Base-by-base conservation (phyloP, 2,329 filamentous ascomycete species). In the Penicillium polonicum region DNA sequence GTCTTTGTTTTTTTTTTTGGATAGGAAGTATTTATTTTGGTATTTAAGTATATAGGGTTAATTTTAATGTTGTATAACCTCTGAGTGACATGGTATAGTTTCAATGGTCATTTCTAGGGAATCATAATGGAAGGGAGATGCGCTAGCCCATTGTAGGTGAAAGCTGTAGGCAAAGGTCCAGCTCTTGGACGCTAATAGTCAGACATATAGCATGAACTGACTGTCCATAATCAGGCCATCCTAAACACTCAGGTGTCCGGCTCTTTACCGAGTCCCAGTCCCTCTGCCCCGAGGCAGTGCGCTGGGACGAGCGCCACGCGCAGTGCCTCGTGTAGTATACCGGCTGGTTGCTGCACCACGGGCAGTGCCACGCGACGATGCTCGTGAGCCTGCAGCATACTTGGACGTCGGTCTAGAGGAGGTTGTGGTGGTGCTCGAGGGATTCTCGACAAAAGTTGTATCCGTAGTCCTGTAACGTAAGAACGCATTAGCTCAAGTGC, bases 371-470 rank as follows among this genome's bases (percentile, higher is more conserved):
- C 72, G 67, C 12, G 66, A 60, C 4, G 64, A 58, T 9, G 61
- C 68, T 19, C 70, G 65, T 19, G 67, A 66, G 15, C 62, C 53
- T 10, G 65, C 62, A n/a, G 71, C 54, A 44, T 69, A 69, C 58
- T 66, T 75, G 17, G 74, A 62, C 0, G 70, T 72, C 2, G 74
- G 70, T 67, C 82, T 84, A 31, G 77, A 79, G 38, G 68, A 12
- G 36, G 36, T 9, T 15, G 35, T n/a, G 10, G 49, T 59, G 15
- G 69, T 72, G 49, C 74, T 76, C 4, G 83, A 82, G 8, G 92
- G 92, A 67, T 96, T 90, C 35, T 96, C 91, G 55, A 96, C 86
- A 70, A 96, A 97, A 1, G 90, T 91, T 6, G 89, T 95, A 70
- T 96, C 92, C 12, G 91, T 96, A 25, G 92, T 96, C 82, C 90